phyloP scores from a whole-genome alignment of 2,329 filamentous ascomycete species.

The Paecilomyces niveus region DNA sequence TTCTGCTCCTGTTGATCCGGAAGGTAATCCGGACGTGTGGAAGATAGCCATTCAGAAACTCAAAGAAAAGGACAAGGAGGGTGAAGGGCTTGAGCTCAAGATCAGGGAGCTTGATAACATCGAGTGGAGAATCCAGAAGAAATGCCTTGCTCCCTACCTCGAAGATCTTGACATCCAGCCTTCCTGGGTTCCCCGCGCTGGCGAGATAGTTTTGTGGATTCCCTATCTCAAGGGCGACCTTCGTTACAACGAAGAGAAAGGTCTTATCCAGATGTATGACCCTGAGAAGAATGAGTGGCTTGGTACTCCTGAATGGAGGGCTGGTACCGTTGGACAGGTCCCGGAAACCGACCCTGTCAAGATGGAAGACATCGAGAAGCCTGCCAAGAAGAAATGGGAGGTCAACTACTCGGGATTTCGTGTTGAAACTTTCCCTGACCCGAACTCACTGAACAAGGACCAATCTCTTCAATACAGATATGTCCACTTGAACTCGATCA shows the following conservation, averaged over 20 bases:
- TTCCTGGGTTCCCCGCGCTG: conserved; percentile 47
- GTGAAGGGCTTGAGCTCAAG: conserved; percentile 23
- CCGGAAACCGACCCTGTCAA: conserved; percentile 34
- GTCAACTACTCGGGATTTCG: conserved; percentile 50
- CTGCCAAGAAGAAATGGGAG: conserved; percentile 31
- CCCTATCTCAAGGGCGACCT: conserved; percentile 30
- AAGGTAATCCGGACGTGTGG: conserved; percentile 50
- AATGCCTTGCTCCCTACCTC: conserved; percentile 36
- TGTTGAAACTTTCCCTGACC: conserved; percentile 50
- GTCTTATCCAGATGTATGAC: conserved; percentile 27
- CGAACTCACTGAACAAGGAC: conserved; percentile 44
- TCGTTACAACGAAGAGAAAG: conserved; percentile 23
- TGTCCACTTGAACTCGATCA: conserved; percentile 46
- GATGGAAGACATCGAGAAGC: conserved; percentile 40
- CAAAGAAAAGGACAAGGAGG: conserved; percentile 31
- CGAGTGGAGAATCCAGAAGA: conserved; percentile 50
- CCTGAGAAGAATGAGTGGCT: conserved; percentile 22
- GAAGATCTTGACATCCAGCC: conserved; percentile 37
- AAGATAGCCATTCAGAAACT: conserved; percentile 44
- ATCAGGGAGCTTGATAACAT: conserved; percentile 47
- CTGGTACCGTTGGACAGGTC: conserved; percentile 48
- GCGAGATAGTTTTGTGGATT: conserved; percentile 52
- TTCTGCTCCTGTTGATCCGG: conserved; percentile 34
- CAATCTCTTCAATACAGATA: conserved; percentile 50
- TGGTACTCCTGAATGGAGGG: conserved; percentile 47